Base-by-base conservation (phyloP, 495 filamentous ascomycete genomes). In the Penicillium steckii region DNA sequence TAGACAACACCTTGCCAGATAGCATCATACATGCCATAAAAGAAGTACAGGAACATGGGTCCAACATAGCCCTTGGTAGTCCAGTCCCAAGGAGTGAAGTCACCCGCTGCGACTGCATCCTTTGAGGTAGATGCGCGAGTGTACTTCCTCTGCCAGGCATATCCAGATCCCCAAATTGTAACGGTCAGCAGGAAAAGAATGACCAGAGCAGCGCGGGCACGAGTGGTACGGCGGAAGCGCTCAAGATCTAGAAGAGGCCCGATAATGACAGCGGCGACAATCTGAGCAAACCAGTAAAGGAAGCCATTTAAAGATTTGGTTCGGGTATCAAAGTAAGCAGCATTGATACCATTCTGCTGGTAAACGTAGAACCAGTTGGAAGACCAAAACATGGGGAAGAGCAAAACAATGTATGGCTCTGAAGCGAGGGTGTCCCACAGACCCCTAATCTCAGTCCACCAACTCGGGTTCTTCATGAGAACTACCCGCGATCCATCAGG, bases 351-450 rank as follows among this genome's bases (percentile, higher is more conserved):
- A 56, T 80, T 81, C 66, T 82, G 80, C 57, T 85, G 83, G 67
- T 89, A 81, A 29, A 84, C 89, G 71, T 90, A 90, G 71, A 91
- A 91, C 74, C 82, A 87, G 61, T 91, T 91, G 65, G 85, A 89
- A 22, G 85, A 71, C 56, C 73, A 73, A 62, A 80, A 79, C 70
- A 78, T 77, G 48, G 77, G 77, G 56, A 79, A 74, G n/a, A 80
- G 68, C 19, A 73, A 62, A 32, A 75, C 27, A 30, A 77, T 70
- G 49, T 61, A 72, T 17, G 68, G 63, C 26, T 79, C 69, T 8
- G 56, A 52, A 17, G 51, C 41, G 17, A 78, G 29, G 18, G 69
- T 74, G n/a, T 74, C 64, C 52, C 56, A 70, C 22, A 78, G 58
- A 7, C 75, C 75, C 10, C 69, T 35, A 30, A 78, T 15, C 62